phyloP scores from a whole-genome alignment of 495 filamentous ascomycete genomes.

The Oidiodendron maius region DNA sequence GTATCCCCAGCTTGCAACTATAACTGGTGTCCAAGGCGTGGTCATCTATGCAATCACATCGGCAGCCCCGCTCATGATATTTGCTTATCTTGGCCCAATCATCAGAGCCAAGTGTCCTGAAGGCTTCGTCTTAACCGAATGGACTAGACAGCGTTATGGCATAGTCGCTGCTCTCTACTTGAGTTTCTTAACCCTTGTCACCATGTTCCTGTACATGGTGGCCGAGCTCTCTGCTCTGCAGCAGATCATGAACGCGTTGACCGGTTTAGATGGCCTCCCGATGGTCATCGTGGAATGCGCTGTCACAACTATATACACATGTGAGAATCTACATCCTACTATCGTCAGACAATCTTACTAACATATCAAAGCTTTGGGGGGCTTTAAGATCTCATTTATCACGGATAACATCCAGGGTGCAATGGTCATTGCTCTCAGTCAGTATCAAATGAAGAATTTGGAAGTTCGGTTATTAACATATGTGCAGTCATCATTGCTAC shows the following conservation, averaged over 20 bases:
- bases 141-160: conserved; percentile 70
- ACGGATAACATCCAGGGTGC: conserved; percentile 73
- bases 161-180: conserved; percentile 57
- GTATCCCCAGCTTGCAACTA: conserved; percentile 74
- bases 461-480: background rate
- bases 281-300: conserved; percentile 65
- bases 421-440: conserved; percentile 57
- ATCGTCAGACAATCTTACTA: conserved; percentile 3
- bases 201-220: conserved; percentile 77
- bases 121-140: conserved; percentile 75
- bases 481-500: conserved; percentile 55
- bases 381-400: conserved; percentile 71
- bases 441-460: background rate
- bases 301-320: conserved; percentile 73
- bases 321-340: conserved; percentile 33
- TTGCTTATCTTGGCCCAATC: conserved; percentile 63
- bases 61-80: conserved; percentile 59
- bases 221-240: conserved; percentile 69
- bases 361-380: conserved; percentile 53
- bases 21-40: conserved; percentile 68
- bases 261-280: conserved; percentile 66
- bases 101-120: conserved; percentile 68
- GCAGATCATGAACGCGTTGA: conserved; percentile 65
- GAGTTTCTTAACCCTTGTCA: conserved; percentile 66
- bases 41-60: conserved; percentile 66